phyloP scores from a whole-genome alignment of 2,329 filamentous ascomycete genomes.

The Aspergillus vadensis region DNA sequence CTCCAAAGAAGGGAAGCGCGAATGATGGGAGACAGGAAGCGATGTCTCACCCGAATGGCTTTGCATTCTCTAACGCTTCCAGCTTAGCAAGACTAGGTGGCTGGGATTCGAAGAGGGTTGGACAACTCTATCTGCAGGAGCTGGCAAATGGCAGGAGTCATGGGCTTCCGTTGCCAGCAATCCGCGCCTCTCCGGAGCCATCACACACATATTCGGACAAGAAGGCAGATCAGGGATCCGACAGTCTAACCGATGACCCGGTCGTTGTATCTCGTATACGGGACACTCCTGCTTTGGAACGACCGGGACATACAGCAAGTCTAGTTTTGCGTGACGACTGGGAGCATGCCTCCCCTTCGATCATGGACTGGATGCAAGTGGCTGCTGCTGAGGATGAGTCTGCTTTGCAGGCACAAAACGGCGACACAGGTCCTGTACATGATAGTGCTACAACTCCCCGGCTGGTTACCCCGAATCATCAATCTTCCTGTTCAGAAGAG shows the following conservation, averaged over 20 bases:
- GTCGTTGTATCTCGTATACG: conserved; percentile 38
- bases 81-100: conserved; percentile 55
- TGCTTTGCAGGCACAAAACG: conserved; percentile 39
- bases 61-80: conserved; percentile 52
- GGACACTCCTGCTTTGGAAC: conserved; percentile 28
- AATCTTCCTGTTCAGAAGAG: conserved; percentile 29
- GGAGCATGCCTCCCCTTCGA: conserved; percentile 52
- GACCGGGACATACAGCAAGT: conserved; percentile 43
- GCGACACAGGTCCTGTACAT: conserved; percentile 11
- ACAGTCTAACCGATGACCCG: conserved; percentile 39
- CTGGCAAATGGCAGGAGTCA: conserved; percentile 40
- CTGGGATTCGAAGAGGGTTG: conserved; percentile 58
- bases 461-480: conserved; percentile 18
- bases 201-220: conserved; percentile 16
- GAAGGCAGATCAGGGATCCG: conserved; percentile 22
- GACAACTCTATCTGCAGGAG: conserved; percentile 57
- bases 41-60: conserved; percentile 42
- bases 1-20: conserved; percentile 34
- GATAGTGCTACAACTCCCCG: conserved; percentile 33
- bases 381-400: conserved; percentile 41
- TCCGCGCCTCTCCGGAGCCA: conserved; percentile 27
- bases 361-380: conserved; percentile 52
- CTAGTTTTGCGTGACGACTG: conserved; percentile 50
- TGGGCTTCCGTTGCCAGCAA: conserved; percentile 23
- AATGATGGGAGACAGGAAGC: conserved; percentile 42